Evolutionary conservation across 176 grass and related monocot species (phyloP).

Genomic region (Eleusine indica): DNA sequence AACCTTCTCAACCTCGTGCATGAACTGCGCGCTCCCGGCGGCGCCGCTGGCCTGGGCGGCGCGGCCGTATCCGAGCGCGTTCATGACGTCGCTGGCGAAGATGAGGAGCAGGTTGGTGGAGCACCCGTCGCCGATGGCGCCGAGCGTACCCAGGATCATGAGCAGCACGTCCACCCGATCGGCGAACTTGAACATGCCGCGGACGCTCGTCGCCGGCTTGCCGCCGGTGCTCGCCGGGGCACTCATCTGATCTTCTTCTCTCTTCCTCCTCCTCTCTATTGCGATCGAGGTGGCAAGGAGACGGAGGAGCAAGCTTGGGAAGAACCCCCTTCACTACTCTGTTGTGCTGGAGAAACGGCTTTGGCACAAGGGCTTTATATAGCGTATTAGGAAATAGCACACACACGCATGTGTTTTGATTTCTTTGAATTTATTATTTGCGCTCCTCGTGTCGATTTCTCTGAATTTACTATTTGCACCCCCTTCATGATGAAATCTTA

Average conservation of each 20-base stretch:
- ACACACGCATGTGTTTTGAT: background rate
- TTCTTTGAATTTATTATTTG: background rate
- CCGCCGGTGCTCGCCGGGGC: conserved; percentile 16
- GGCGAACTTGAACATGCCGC: conserved; percentile 79
- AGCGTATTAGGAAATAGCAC: background rate
- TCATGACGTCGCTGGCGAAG: conserved; percentile 96
- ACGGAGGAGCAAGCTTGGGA: background rate
- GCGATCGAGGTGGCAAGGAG: background rate
- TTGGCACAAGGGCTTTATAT: conserved; percentile 45
- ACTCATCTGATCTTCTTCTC: conserved; percentile 25
- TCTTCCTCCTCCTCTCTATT: background rate
- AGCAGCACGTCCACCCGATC: conserved; percentile 71
- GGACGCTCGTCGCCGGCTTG: conserved; percentile 47
- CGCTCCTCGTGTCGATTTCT: background rate
- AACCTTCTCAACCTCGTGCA: conserved; percentile 91
- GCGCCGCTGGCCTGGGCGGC: background rate
- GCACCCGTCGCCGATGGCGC: conserved; percentile 87
- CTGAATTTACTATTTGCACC: background rate
- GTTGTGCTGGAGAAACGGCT: conserved; percentile 19
- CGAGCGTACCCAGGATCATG: conserved; percentile 80
- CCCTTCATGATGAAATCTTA: conserved; percentile 15
- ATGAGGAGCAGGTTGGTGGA: conserved; percentile 90
- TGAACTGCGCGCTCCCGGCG: conserved; percentile 56
- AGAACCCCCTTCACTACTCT: background rate
- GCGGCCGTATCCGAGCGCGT: conserved; percentile 68